Evolutionary conservation across 192 early-diverging fungal genomes (phyloP).

Genomic region (Entomortierella chlamydospora): DNA sequence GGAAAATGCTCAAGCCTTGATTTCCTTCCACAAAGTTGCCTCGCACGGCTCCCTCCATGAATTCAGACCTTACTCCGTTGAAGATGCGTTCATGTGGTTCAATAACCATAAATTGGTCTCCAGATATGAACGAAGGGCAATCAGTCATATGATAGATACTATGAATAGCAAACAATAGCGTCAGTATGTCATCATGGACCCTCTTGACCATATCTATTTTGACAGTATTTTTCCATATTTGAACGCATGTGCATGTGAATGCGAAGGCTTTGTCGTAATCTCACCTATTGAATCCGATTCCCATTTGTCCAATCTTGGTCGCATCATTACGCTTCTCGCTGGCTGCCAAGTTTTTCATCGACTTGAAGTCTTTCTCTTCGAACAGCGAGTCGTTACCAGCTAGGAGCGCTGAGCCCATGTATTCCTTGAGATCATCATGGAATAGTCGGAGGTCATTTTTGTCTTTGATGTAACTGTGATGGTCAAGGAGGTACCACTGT

Average conservation of each 20-base stretch:
- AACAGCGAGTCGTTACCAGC: constrained; percentile 40
- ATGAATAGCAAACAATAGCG: neutral
- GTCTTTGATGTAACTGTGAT: constrained; percentile 11
- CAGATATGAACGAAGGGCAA: constrained; percentile 46
- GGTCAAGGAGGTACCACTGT: constrained; percentile 54
- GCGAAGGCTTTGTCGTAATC: neutral
- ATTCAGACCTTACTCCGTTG: neutral
- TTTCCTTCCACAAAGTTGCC: no score
- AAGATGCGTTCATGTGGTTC: constrained; percentile 49
- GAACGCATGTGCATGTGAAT: no score
- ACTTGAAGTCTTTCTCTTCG: constrained; percentile 25
- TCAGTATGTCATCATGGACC: neutral
- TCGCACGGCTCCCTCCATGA: no score
- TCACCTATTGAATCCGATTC: constrained; percentile 53
- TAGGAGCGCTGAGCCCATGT: constrained; percentile 43
- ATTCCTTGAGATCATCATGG: constrained; percentile 17
- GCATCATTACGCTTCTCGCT: constrained; percentile 30
- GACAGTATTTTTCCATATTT: no score
- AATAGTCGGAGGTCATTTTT: constrained; percentile 4
- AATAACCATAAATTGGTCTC: constrained; percentile 37
- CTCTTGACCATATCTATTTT: neutral
- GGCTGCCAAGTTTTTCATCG: constrained; percentile 14
- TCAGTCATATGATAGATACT: constrained; percentile 58
- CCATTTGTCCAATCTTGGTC: constrained; percentile 51
- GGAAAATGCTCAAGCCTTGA: neutral